Evolutionary conservation across 371 early-diverging fungal species (phyloP), one percentile per base, ranked within the genome.

Genomic region (Thermomucor indicae-seudaticae): DNA sequence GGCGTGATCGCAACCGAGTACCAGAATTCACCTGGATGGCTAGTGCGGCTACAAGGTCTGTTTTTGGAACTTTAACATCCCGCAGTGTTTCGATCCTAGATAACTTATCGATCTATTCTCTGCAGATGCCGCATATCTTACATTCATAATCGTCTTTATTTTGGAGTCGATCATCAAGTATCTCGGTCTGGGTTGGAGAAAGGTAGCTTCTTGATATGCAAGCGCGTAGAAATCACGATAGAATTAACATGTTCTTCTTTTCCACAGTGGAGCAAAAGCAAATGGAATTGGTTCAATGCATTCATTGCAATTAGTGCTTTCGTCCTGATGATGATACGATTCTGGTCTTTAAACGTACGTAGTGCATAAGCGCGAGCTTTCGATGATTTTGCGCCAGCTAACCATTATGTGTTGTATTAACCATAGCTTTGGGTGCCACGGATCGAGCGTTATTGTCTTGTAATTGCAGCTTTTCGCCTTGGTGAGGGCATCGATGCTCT

Each of bases 251-350:
- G 1, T 39, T 6, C 25, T 5, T 16, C 28, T 41, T 17, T n/a
- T 16, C 25, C 19, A 24, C 32, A 81, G 78, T 81, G 82, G 79
- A 55, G 70, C 17, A 55, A 71, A 12, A 76, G 77, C 27, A 74
- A 73, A 49, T 81, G 82, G 82, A 78, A 79, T 20, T 60, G 76
- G 62, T 81, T 72, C 47, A 78, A 79, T 39, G 60, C 64, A 16
- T 48, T 55, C 35, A 70, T 81, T 41, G 79, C 80, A 1, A 34
- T 49, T 0, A 57, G 70, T 27, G 73, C 82, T 0, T 17, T 79
- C 1, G 45, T 75, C 6, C 62, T 78, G 8, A 52, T 72, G 12
- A 60, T 75, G 37, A 49, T 73, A 10, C 67, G 82, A 14, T 79
- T 79, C 58, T 65, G 72, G 0, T 34, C 64, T 3, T 77, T 78